These are phyloP conservation scores for Diutina pseudorugosa DNA, from an alignment of 1,139 yeast genomes.

Conservation along the genomic window DNA sequence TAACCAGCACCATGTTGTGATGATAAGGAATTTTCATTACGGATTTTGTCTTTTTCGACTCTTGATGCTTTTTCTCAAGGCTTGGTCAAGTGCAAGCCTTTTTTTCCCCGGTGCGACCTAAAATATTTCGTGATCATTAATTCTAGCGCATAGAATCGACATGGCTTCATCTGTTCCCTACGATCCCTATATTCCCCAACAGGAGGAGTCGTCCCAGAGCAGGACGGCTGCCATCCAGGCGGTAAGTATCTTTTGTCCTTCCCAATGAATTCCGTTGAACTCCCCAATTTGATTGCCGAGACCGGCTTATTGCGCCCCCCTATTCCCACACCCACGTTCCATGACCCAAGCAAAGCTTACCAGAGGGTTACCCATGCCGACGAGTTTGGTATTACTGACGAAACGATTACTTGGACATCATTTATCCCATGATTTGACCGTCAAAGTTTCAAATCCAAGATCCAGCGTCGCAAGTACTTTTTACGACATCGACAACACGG, in stretches of 20 bases:
- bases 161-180: slow-evolving; percentile 83
- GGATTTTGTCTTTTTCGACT: not conserved
- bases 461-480: no score
- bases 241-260: slow-evolving; percentile 28
- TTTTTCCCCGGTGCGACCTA: not conserved
- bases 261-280: not conserved
- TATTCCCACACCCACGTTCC: not conserved
- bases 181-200: slow-evolving; percentile 77
- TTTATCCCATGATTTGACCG: no score
- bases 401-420: not conserved
- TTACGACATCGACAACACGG: no score
- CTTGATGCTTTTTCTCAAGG: not conserved
- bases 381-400: not conserved
- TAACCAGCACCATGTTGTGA: not conserved
- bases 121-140: not conserved
- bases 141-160: not conserved
- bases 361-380: not conserved
- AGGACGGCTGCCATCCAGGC: slow-evolving; percentile 83
- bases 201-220: slow-evolving; percentile 41
- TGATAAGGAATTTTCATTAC: not conserved
- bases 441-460: no score
- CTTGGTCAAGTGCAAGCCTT: not conserved
- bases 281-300: not conserved
- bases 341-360: not conserved
- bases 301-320: not conserved